Evolutionary conservation across 805 yeast genomes (phyloP).

Genomic region (Candida bentonensis): DNA sequence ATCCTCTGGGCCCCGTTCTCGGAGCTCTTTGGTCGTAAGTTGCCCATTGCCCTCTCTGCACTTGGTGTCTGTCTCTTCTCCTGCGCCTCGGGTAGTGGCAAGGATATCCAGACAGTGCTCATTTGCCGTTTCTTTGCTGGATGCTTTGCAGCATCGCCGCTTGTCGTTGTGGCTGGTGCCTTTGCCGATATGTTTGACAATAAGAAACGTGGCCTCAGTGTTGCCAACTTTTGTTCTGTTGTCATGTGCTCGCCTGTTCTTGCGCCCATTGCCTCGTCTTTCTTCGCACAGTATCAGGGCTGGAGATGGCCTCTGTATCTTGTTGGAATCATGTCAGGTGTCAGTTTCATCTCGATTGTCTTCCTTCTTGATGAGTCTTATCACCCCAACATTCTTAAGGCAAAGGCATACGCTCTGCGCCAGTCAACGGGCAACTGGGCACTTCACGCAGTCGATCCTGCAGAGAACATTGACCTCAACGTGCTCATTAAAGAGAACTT

Average conservation of each 20-base stretch:
- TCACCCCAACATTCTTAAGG: constrained; percentile 22
- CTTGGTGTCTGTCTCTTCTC: constrained; percentile 24
- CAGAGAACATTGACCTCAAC: constrained; percentile 36
- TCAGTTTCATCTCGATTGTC: constrained; percentile 24
- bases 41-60: constrained; percentile 27
- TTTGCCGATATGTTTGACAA: constrained; percentile 43
- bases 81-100: constrained; percentile 37
- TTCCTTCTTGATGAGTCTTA: constrained; percentile 22
- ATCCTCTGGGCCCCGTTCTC: constrained; percentile 80
- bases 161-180: constrained; percentile 45
- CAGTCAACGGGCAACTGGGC: constrained; percentile 38
- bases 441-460: constrained; percentile 26
- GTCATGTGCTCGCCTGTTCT: constrained; percentile 34
- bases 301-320: constrained; percentile 46
- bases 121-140: constrained; percentile 46
- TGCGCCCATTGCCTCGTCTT: neutral
- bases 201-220: constrained; percentile 37
- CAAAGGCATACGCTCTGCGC: constrained; percentile 32
- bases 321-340: constrained; percentile 27
- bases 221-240: constrained; percentile 33
- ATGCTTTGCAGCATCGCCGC: constrained; percentile 44
- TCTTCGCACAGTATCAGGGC: constrained; percentile 24
- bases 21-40: constrained; percentile 58
- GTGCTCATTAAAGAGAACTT: constrained; percentile 52
- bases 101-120: constrained; percentile 37